Evolutionary conservation across 805 yeast species (phyloP), one percentile per base, ranked within the genome.

Genomic region (Saturnispora saitoi): DNA sequence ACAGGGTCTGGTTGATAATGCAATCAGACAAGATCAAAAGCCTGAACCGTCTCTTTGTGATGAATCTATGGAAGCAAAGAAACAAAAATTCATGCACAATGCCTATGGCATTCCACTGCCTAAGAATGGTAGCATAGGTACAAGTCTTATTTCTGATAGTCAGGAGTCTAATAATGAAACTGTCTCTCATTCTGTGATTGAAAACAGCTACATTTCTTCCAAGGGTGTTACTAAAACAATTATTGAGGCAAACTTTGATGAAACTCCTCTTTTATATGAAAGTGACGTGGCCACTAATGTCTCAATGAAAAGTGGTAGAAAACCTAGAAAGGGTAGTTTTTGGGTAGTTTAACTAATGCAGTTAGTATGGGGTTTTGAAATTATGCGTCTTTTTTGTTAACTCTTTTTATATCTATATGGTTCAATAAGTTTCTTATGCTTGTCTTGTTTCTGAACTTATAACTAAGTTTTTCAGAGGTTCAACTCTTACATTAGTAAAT

Each of bases 201-300:
- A 88, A 66, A 80, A 86, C 37, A 55, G 46, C 31, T 82, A 88
- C 15, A 80, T 88, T n/a, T 84, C 82, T 45, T 84, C 84, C 26
- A 81, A 83, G 60, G 96, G 96, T 47, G 85, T 86, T 19, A 81
- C 80, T 57, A 88, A 88, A 70, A 87, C 95, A 3, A 85, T 88
- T 52, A 87, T 88, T 58, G 91, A 84, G 19, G n/a, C 46, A 5
- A 30, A 48, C 22, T 9, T 11, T n/a, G 43, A 42, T 19, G 41
- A 36, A 15, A 34, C 20, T 7, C 20, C 38, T n/a, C 17, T 32
- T 38, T 12, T 36, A 11, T 36, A 30, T 30, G 45, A 43, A 19
- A 17, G 32, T 32, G 43, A 47, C 30, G 31, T 26, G 24, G 37
- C 40, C 12, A 45, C 51, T n/a, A 17, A 43, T 34, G 34, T 44